These are phyloP conservation scores for Monosporozyma aquatica DNA, from an alignment of 805 yeast genomes.

Conservation along the genomic window DNA sequence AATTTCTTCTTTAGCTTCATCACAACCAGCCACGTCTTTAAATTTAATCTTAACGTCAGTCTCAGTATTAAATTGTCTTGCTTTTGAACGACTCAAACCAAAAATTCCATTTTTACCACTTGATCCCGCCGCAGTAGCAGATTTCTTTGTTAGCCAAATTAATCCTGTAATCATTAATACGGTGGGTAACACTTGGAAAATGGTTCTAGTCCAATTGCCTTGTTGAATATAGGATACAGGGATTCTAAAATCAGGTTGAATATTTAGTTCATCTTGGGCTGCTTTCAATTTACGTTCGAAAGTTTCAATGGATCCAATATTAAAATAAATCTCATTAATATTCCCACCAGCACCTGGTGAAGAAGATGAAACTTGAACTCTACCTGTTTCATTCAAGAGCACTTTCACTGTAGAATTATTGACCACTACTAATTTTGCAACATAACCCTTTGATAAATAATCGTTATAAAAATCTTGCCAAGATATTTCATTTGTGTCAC, in stretches of 20 bases:
- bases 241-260: slow-evolving; percentile 53
- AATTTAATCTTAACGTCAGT: slow-evolving; percentile 83
- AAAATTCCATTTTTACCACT: slow-evolving; percentile 66
- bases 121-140: slow-evolving; percentile 35
- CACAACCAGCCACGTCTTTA: slow-evolving; percentile 94
- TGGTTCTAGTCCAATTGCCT: slow-evolving; percentile 53
- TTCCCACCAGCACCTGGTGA: slow-evolving; percentile 12
- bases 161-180: slow-evolving; percentile 80
- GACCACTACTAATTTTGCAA: slow-evolving; percentile 61
- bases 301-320: slow-evolving; percentile 80
- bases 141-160: slow-evolving; percentile 67
- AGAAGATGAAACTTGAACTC: background rate
- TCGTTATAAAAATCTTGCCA: slow-evolving; percentile 85
- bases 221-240: slow-evolving; percentile 77
- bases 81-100: slow-evolving; percentile 87
- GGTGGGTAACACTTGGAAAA: slow-evolving; percentile 82
- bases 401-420: slow-evolving; percentile 72
- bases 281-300: slow-evolving; percentile 73
- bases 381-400: slow-evolving; percentile 53
- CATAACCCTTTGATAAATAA: slow-evolving; percentile 69
- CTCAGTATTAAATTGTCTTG: slow-evolving; percentile 85
- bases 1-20: slow-evolving; percentile 93
- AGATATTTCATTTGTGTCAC: slow-evolving; percentile 50
- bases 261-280: slow-evolving; percentile 62
- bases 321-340: slow-evolving; percentile 44